Percentiles rank a stretch among this genome's conserved stretches.
Conservation (phyloP, 495 filamentous ascomycete genomes). For the Annulohypoxylon moriforme region DNA sequence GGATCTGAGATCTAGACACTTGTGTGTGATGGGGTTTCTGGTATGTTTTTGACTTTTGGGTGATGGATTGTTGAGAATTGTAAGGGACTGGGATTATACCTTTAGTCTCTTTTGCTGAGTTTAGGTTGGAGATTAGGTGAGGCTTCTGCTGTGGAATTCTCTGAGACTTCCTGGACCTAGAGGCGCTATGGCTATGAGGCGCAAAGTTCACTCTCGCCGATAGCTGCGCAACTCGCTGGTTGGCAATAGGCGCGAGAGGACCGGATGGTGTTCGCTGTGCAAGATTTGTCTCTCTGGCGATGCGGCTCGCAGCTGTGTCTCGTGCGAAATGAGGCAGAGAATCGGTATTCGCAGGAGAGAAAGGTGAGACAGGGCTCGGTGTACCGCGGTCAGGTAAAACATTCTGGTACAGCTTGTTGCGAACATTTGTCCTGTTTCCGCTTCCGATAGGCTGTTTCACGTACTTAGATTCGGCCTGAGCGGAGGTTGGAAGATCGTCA, state of each 20-base stretch:
- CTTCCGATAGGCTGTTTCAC: slow-evolving; percentile 80
- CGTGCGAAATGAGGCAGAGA: slow-evolving; percentile 84
- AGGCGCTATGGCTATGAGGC: slow-evolving; percentile 44
- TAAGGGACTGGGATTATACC: slow-evolving; percentile 48
- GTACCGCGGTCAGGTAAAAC: slow-evolving; percentile 62
- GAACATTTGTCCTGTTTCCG: slow-evolving; percentile 73
- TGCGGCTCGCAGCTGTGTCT: slow-evolving; percentile 91
- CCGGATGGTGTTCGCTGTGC: slow-evolving; percentile 67
- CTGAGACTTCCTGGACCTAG: slow-evolving; percentile 65
- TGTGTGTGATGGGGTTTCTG: neutral
- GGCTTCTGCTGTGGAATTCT: slow-evolving; percentile 65
- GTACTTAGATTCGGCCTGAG: slow-evolving; percentile 80
- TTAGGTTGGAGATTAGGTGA: slow-evolving; percentile 63
- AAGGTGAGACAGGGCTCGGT: slow-evolving; percentile 67
- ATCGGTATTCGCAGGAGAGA: slow-evolving; percentile 66
- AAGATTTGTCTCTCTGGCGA: slow-evolving; percentile 86
- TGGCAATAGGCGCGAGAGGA: slow-evolving; percentile 71
- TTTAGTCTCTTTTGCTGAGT: slow-evolving; percentile 60
- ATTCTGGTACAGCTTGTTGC: slow-evolving; percentile 71
- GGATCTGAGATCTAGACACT: slow-evolving; percentile 14
- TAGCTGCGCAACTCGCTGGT: slow-evolving; percentile 83
- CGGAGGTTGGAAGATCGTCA: slow-evolving; percentile 93
- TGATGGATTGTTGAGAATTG: slow-evolving; percentile 3
- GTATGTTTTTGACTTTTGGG: slow-evolving; percentile 5
- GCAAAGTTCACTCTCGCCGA: slow-evolving; percentile 63